phyloP scores from a whole-genome alignment of 208 protist genomes.

The Plasmodiophora brassicae region DNA sequence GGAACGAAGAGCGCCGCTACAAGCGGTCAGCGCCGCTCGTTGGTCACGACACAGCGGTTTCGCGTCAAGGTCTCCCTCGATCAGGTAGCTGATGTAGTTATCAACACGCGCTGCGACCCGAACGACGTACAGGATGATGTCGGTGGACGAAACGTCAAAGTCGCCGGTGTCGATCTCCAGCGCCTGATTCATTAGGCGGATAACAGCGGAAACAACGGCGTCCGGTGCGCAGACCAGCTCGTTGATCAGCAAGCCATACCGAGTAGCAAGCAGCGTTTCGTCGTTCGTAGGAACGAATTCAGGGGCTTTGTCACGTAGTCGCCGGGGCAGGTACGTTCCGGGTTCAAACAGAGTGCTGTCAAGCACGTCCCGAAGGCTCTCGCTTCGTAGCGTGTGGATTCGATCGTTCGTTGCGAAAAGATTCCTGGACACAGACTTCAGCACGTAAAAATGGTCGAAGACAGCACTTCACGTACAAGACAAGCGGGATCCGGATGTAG shows the following conservation, averaged over 20 bases:
- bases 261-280: constrained; percentile 48
- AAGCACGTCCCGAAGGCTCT: constrained; percentile 66
- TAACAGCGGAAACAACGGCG: constrained; percentile 33
- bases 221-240: constrained; percentile 52
- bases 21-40: too few relatives aligned
- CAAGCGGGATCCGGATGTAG: constrained; percentile 59
- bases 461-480: constrained; percentile 35
- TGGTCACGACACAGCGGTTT: too few relatives aligned
- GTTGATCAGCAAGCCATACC: constrained; percentile 60
- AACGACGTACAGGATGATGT: constrained; percentile 49
- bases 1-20: too few relatives aligned
- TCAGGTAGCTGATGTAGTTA: constrained; percentile 34
- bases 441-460: background rate
- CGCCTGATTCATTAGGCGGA: constrained; percentile 48
- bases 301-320: constrained; percentile 13
- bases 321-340: constrained; percentile 59
- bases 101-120: constrained; percentile 37
- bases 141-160: constrained; percentile 40
- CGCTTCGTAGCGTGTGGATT: constrained; percentile 57
- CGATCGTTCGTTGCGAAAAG: constrained; percentile 77
- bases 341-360: constrained; percentile 81
- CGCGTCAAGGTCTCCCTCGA: background rate
- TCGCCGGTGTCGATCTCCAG: constrained; percentile 54
- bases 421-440: background rate
- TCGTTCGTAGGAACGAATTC: constrained; percentile 60